Conservation (phyloP, 2,329 filamentous ascomycete genomes). For the Fusarium sp. region DNA sequence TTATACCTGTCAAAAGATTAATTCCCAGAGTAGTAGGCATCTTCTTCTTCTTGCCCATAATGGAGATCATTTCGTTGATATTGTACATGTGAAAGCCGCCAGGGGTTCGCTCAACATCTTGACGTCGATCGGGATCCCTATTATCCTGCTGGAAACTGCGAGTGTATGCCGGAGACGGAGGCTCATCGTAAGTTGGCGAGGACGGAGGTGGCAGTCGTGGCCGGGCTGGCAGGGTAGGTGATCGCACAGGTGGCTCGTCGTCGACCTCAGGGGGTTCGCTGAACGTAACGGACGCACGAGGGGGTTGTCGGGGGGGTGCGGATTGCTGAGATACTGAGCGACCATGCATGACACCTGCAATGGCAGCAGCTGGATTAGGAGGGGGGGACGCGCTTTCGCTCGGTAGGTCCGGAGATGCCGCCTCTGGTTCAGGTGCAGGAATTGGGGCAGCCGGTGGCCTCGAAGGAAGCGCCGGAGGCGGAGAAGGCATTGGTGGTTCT, state of each 20-base stretch:
- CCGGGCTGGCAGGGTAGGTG: slow-evolving; percentile 59
- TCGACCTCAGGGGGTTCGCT: slow-evolving; percentile 51
- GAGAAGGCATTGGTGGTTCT: slow-evolving; percentile 53
- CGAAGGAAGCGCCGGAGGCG: slow-evolving; percentile 61
- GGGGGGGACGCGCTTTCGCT: slow-evolving; percentile 44
- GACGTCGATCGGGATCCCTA: slow-evolving; percentile 33
- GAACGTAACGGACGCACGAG: slow-evolving; percentile 44
- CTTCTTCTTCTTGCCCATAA: slow-evolving; percentile 97
- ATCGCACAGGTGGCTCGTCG: slow-evolving; percentile 49
- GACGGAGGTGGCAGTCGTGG: slow-evolving; percentile 46
- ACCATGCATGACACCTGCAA: slow-evolving; percentile 70
- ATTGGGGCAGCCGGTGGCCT: slow-evolving; percentile 56
- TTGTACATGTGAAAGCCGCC: slow-evolving; percentile 96
- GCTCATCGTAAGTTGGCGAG: slow-evolving; percentile 45
- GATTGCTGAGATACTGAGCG: slow-evolving; percentile 56
- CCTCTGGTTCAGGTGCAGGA: slow-evolving; percentile 39
- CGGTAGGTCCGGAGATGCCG: slow-evolving; percentile 53
- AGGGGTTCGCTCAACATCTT: slow-evolving; percentile 68
- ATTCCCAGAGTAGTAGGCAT: slow-evolving; percentile 98
- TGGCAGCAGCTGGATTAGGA: slow-evolving; percentile 65
- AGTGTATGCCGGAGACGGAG: slow-evolving; percentile 37
- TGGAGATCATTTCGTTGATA: slow-evolving; percentile 96
- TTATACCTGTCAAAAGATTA: slow-evolving; percentile 88
- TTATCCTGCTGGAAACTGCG: slow-evolving; percentile 54
- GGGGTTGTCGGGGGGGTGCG: slow-evolving; percentile 48